These are phyloP conservation scores for Trametes cubensis DNA, from an alignment of 768 basidiomycete genomes.

Conservation along the genomic window DNA sequence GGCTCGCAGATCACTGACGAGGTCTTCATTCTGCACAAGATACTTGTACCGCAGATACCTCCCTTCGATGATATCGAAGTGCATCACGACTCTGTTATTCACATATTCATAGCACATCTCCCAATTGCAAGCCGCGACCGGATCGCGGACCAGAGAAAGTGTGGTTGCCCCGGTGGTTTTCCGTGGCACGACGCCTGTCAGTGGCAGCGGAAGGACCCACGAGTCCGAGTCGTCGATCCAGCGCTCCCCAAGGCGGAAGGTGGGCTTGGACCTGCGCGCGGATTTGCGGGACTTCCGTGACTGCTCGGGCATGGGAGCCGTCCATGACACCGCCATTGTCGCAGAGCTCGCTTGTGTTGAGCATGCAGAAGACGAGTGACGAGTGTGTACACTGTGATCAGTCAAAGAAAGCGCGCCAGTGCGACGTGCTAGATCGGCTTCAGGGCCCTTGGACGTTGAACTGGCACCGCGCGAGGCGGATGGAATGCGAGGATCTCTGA, in stretches of 20 bases:
- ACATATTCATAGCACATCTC: constrained; percentile 4
- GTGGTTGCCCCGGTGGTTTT: constrained; percentile 5
- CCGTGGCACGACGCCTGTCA: constrained; percentile 9
- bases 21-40: constrained; percentile 7
- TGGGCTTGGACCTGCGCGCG: background rate
- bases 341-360: background rate
- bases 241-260: constrained; percentile 19
- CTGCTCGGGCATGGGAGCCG: background rate
- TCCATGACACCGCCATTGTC: background rate
- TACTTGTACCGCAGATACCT: constrained; percentile 9
- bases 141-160: constrained; percentile 11
- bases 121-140: constrained; percentile 21
- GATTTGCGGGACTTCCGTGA: background rate
- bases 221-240: constrained; percentile 20
- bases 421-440: no score
- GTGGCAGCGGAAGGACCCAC: constrained; percentile 23
- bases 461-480: constrained; percentile 1
- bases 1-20: background rate
- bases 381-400: background rate
- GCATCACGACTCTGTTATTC: constrained; percentile 7
- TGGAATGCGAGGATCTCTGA: constrained; percentile 19
- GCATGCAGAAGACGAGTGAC: background rate
- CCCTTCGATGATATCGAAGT: constrained; percentile 17
- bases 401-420: no score
- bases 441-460: no score